Evolutionary conservation across 2,329 filamentous ascomycete genomes (phyloP).

Genomic region (Microsporum audouinii): DNA sequence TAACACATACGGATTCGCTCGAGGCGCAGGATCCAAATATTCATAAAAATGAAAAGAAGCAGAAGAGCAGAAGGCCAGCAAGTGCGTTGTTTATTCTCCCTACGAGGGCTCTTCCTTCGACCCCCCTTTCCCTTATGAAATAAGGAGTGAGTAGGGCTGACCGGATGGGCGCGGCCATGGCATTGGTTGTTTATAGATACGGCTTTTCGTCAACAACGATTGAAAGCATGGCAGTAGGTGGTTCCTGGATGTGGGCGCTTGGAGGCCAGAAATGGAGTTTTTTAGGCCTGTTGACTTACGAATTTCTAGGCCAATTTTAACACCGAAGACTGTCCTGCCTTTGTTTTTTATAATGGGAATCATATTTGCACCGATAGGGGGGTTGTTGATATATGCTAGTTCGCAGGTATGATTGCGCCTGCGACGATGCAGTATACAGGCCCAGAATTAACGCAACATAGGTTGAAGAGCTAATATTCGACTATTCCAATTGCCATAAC

Average conservation of each 20-base stretch:
- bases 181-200: constrained; percentile 52
- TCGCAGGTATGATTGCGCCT: constrained; percentile 48
- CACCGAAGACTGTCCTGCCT: constrained; percentile 82
- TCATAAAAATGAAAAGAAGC: constrained; percentile 53
- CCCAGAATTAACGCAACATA: constrained; percentile 26
- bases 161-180: constrained; percentile 5
- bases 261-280: not conserved
- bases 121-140: constrained; percentile 4
- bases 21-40: constrained; percentile 34
- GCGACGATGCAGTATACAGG: not conserved
- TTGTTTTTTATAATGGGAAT: constrained; percentile 84
- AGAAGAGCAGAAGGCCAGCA: constrained; percentile 82
- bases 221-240: constrained; percentile 97
- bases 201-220: constrained; percentile 86
- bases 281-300: not conserved
- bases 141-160: not conserved
- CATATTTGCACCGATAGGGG: constrained; percentile 88
- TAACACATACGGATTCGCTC: constrained; percentile 32
- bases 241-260: not conserved
- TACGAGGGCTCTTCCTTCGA: not conserved
- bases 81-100: constrained; percentile 45
- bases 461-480: constrained; percentile 83
- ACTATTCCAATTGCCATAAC: constrained; percentile 68
- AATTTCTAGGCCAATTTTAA: constrained; percentile 66
- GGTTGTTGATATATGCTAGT: constrained; percentile 74